These are phyloP conservation scores for Athelia psychrophila DNA, from an alignment of 1,284 basidiomycete genomes.

Conservation along the genomic window DNA sequence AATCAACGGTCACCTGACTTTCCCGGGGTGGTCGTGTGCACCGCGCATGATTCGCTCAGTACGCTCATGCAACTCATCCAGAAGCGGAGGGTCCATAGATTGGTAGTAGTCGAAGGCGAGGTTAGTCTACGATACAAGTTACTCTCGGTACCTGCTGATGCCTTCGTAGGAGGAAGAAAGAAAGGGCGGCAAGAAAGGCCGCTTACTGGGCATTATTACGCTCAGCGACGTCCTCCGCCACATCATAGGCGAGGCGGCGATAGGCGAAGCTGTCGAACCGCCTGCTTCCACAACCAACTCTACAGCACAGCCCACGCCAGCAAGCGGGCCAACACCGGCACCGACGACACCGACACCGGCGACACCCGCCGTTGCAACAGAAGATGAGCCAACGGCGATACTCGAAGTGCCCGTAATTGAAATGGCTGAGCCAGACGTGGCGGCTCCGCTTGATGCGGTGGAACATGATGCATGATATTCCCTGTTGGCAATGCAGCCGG, in stretches of 20 bases:
- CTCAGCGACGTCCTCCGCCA: constrained; percentile 90
- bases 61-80: constrained; percentile 92
- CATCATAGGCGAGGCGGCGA: constrained; percentile 66
- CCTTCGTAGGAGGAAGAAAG: constrained; percentile 65
- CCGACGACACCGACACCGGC: too few relatives aligned
- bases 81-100: constrained; percentile 89
- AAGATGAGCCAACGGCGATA: too few relatives aligned
- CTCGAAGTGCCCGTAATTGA: too few relatives aligned
- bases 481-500: too few relatives aligned
- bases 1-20: constrained; percentile 92
- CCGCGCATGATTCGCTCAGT: constrained; percentile 90
- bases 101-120: constrained; percentile 90
- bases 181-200: constrained; percentile 77
- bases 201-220: constrained; percentile 86
- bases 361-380: too few relatives aligned
- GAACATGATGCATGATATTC: too few relatives aligned
- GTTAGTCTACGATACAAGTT: constrained; percentile 33
- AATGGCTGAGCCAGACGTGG: too few relatives aligned
- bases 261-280: constrained; percentile 40
- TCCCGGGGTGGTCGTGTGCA: constrained; percentile 94
- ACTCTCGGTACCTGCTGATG: constrained; percentile 10
- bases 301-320: too few relatives aligned
- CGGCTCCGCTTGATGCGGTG: too few relatives aligned
- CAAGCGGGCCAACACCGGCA: too few relatives aligned
- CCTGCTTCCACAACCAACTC: not conserved